These are phyloP conservation scores for Tricholoma hemisulphureum DNA, from an alignment of 768 basidiomycete genomes.

Conservation along the genomic window DNA sequence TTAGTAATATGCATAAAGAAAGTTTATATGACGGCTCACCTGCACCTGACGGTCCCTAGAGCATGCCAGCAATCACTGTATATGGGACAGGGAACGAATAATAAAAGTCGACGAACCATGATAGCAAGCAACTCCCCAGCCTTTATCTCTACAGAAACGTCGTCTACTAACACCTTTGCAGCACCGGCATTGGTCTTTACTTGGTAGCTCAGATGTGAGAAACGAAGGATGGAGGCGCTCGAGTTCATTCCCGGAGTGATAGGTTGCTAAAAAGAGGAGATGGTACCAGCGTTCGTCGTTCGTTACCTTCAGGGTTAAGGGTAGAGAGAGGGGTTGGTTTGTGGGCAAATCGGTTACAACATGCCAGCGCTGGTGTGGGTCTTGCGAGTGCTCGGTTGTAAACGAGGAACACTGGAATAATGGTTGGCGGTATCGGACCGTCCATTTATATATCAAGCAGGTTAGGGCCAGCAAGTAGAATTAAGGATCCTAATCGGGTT, in stretches of 20 bases:
- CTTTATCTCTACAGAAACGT: constrained; percentile 38
- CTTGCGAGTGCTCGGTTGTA: too few relatives aligned
- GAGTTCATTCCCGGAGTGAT: neutral
- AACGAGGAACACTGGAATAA: too few relatives aligned
- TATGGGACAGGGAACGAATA: constrained; percentile 1
- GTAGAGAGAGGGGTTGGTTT: too few relatives aligned
- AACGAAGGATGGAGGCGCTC: constrained; percentile 30
- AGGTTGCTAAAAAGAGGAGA: too few relatives aligned
- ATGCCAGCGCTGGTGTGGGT: too few relatives aligned
- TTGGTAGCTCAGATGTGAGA: constrained; percentile 33
- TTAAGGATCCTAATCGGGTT: too few relatives aligned
- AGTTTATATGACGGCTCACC: constrained; percentile 23
- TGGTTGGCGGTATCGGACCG: too few relatives aligned
- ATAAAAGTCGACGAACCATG: constrained; percentile 30
- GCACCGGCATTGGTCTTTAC: constrained; percentile 23
- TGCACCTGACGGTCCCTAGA: constrained; percentile 45
- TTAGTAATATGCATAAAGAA: neutral
- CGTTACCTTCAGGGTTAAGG: too few relatives aligned
- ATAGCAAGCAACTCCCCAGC: constrained; percentile 43
- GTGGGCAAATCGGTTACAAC: too few relatives aligned
- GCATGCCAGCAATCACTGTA: neutral
- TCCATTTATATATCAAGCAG: too few relatives aligned
- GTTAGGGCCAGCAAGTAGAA: too few relatives aligned
- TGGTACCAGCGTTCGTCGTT: too few relatives aligned
- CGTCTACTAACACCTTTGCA: constrained; percentile 35